Evolutionary conservation across 2,329 filamentous ascomycete genomes (phyloP), one percentile per base, ranked within the genome.

Genomic region (Gnomoniopsis smithogilvyi): DNA sequence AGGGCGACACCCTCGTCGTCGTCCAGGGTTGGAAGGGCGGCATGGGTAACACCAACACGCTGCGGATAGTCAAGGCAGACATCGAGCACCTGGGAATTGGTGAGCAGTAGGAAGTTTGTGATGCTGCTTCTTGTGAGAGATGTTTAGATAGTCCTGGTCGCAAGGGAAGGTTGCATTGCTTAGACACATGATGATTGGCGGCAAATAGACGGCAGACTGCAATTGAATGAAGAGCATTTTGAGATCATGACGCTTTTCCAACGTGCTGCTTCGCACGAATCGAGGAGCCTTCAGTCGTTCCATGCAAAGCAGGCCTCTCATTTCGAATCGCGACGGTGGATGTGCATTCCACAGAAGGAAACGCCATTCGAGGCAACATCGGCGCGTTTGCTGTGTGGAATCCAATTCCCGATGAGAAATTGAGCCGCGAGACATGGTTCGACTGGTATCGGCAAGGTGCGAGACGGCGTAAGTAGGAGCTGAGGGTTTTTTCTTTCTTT

Each of bases 1-100:
- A 85, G 71, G 89, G 87, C 65, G 90, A 92, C 71, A 84, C 86
- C 34, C 86, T 95, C 58, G 85, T 95, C 63, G 91, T 92, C 67
- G 90, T 96, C 43, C 91, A 96, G 78, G 91, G 91, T 78, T 96
- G 91, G 91, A 89, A 91, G 80, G 91, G 91, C 69, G 91, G 91
- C 67, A 91, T 93, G 87, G 91, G 91, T 69, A 90, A 95, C 81
- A 96, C 91, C 73, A 96, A 95, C 82, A 95, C 91, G 47, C 76
- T 86, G 67, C 83, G 83, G 62, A 84, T 86, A 61, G 82, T 86
- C 72, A 84, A 82, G 75, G 83, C 83, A 50, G 81, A 86, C 69
- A 77, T 80, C 21, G 77, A 82, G 67, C 78, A 83, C 72, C 79
- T 86, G 51, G 83, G 83, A 59, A 78, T 85, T 65, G 82, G 81